Percentiles rank a stretch among this genome's conserved stretches.
phyloP scores from a whole-genome alignment of 2,329 filamentous ascomycete species.

The Aspergillus sergii region DNA sequence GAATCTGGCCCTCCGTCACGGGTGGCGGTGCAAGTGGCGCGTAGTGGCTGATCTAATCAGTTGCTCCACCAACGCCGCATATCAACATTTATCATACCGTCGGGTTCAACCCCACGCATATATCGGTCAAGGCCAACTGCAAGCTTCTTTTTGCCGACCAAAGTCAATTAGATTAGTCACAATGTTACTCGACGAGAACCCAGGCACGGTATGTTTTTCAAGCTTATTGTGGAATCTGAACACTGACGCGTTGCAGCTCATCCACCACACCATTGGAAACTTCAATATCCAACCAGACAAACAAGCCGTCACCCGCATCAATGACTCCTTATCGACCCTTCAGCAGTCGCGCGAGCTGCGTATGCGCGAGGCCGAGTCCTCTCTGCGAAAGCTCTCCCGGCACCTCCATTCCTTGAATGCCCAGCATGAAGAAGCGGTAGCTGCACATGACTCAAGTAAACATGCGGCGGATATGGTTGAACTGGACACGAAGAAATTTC shows the following conservation, averaged over 20 bases:
- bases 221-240: neutral
- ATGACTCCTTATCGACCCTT: conserved; percentile 80
- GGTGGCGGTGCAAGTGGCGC: conserved; percentile 33
- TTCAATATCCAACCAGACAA: conserved; percentile 95
- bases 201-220: conserved; percentile 67
- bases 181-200: conserved; percentile 95
- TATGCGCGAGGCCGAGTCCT: conserved; percentile 68
- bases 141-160: neutral
- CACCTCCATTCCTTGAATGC: conserved; percentile 72
- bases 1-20: conserved; percentile 1
- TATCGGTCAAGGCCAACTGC: neutral
- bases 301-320: conserved; percentile 77
- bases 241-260: conserved; percentile 62
- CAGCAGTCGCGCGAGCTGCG: conserved; percentile 79
- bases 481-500: conserved; percentile 91
- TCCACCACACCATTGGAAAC: conserved; percentile 87
- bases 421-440: conserved; percentile 75
- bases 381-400: conserved; percentile 72
- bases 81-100: neutral
- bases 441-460: conserved; percentile 72
- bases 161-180: conserved; percentile 40
- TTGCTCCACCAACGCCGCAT: conserved; percentile 41
- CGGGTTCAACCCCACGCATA: neutral
- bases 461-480: conserved; percentile 84
- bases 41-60: conserved; percentile 29